Conservation (phyloP, 2,329 filamentous ascomycete species). For the Hymenoscyphus scutula region DNA sequence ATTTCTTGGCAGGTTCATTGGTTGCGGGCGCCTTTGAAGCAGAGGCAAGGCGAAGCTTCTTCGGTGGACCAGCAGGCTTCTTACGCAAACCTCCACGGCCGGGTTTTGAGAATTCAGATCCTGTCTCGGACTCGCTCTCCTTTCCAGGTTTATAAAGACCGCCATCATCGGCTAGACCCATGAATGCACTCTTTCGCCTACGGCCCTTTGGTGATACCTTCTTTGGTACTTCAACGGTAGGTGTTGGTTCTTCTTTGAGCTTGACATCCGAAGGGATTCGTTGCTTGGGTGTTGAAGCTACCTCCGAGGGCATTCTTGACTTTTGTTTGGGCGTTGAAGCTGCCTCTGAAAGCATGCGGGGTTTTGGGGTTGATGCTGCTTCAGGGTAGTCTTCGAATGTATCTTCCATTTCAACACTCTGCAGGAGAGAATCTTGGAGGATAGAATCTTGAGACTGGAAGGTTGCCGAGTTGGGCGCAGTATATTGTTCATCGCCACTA, state of each 20-base stretch:
- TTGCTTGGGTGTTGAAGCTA: conserved; percentile 5
- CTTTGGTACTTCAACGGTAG: conserved; percentile 10
- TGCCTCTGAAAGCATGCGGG: too few species aligned
- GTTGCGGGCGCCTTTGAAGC: conserved; percentile 2
- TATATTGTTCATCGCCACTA: conserved; percentile 9
- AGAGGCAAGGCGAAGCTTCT: conserved; percentile 21
- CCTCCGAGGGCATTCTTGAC: neutral
- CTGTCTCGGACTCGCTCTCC: conserved; percentile 21
- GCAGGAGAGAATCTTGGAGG: neutral
- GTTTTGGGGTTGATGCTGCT: neutral
- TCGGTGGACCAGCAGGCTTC: conserved; percentile 15
- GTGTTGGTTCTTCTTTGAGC: conserved; percentile 15
- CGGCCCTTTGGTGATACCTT: conserved; percentile 16
- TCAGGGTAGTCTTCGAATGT: neutral
- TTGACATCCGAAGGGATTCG: conserved; percentile 4
- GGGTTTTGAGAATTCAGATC: conserved; percentile 20
- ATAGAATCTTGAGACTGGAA: neutral
- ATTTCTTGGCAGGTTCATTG: neutral
- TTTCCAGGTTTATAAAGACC: conserved; percentile 22
- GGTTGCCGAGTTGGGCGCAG: neutral
- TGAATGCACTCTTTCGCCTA: conserved; percentile 25
- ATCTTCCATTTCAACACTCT: neutral
- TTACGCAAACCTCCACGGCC: conserved; percentile 14
- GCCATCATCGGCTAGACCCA: conserved; percentile 24
- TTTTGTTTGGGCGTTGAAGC: too few species aligned